Percentiles rank a stretch among this genome's conserved stretches.
Evolutionary conservation across 768 basidiomycete species (phyloP).

Genomic region (Russula sp.): DNA sequence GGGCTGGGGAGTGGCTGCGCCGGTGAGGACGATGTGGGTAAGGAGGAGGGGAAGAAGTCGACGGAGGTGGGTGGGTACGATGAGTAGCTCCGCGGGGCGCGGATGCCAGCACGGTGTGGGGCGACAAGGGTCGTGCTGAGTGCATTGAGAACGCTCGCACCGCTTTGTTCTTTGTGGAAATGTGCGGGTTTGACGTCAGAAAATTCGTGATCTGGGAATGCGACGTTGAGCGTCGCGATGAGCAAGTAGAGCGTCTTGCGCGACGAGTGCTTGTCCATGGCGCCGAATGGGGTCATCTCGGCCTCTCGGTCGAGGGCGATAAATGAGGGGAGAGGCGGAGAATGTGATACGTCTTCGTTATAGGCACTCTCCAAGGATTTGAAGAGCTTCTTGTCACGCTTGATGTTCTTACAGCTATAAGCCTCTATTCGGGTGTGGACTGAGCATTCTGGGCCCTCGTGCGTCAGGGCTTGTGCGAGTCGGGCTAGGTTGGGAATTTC

Average conservation of each 20-base stretch:
- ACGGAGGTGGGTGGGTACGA: conserved; percentile 71
- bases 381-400: conserved; percentile 94
- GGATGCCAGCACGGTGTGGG: conserved; percentile 57
- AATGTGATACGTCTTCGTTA: conserved; percentile 69
- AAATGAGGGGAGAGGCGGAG: conserved; percentile 79
- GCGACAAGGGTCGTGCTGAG: conserved; percentile 78
- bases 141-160: conserved; percentile 72
- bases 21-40: conserved; percentile 67
- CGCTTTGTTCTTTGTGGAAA: conserved; percentile 74
- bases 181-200: conserved; percentile 84
- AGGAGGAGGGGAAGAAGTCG: conserved; percentile 69
- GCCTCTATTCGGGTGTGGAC: conserved; percentile 93
- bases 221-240: conserved; percentile 93
- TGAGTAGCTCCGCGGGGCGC: conserved; percentile 75
- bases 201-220: conserved; percentile 98
- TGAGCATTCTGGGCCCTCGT: conserved; percentile 80
- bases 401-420: conserved; percentile 96
- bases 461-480: conserved; percentile 71
- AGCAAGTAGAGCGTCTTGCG: conserved; percentile 93
- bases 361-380: conserved; percentile 86
- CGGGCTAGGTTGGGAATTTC: conserved; percentile 72
- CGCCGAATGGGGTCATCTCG: conserved; percentile 84
- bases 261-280: conserved; percentile 75
- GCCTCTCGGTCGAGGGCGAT: conserved; percentile 61
- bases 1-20: conserved; percentile 54